Base-by-base conservation (phyloP, 768 basidiomycete species). In the Mycena belliarum region DNA sequence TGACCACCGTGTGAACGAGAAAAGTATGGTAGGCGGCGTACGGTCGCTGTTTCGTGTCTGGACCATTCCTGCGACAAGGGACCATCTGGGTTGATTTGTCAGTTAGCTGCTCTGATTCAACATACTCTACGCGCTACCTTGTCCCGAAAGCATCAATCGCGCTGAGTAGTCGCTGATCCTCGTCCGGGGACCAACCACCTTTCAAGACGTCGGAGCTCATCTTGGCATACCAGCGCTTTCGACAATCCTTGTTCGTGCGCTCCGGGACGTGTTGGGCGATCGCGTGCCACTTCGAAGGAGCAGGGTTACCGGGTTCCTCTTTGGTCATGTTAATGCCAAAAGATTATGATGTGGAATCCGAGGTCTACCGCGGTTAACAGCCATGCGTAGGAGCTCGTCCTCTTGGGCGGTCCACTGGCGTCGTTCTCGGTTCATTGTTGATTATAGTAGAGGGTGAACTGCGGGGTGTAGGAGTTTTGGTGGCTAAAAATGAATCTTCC, bases 141-240 rank as follows among this genome's bases (percentile, higher is more conserved):
- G 82, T 83, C 6, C 83, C 83, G 64, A 81, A 82, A 57, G 76
- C 73, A 37, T 83, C 79, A 35, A 85, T 83, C 21, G 81, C 83
- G 61, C 79, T 77, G 46, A 83, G 76, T 11, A 85, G 72, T 33
- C 79, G 76, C 68, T 82, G 80, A 59, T 85, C 83, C 65, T 85
- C 83, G 51, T 85, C 82, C 6, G 82, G 79, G 3, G 82, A 76
- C 83, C 83, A 85, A 11, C 82, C 82, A 43, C 83, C 83, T 65
- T 84, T 84, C 26, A 82, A 80, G 24, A 84, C 82, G 67, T 82
- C 81, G 15, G 82, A 80, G 55, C 82, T 82, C 82, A 85, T 84
- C 72, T 82, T 84, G 1, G 82, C 81, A 59, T 83, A 83, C 82
- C 82, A 85, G 14, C 83, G 75, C 66, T 85, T 85, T 61, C 83